Conservation (phyloP, 2,329 filamentous ascomycete species). For the Didymosphaeria variabile region DNA sequence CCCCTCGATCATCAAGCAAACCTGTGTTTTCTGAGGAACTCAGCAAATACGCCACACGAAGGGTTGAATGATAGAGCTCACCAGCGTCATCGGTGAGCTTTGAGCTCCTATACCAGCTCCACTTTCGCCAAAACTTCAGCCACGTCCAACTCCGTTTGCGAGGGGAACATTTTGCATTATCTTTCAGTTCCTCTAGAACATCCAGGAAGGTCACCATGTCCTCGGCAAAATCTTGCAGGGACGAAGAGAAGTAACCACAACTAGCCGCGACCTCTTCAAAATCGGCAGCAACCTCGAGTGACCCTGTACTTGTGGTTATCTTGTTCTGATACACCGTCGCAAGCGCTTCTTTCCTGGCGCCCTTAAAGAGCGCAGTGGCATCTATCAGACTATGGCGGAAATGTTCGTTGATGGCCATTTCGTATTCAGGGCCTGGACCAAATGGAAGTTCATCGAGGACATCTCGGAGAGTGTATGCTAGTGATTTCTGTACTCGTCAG, state of each 20-base stretch:
- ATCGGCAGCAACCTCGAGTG: conserved; percentile 83
- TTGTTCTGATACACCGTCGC: conserved; percentile 82
- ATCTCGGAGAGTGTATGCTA: conserved; percentile 90
- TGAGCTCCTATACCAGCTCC: conserved; percentile 21
- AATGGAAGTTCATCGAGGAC: conserved; percentile 90
- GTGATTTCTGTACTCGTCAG: conserved; percentile 69
- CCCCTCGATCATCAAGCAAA: conserved; percentile 35
- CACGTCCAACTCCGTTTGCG: conserved; percentile 80
- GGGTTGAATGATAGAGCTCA: conserved; percentile 13
- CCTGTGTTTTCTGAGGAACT: conserved; percentile 33
- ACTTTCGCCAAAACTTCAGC: conserved; percentile 77
- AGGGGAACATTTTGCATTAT: conserved; percentile 69
- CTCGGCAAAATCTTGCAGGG: conserved; percentile 87
- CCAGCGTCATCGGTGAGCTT: conserved; percentile 29
- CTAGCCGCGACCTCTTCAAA: conserved; percentile 98
- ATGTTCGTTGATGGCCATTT: conserved; percentile 79
- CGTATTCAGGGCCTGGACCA: conserved; percentile 70
- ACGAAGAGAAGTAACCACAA: conserved; percentile 96
- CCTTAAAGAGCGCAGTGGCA: conserved; percentile 81
- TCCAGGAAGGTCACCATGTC: conserved; percentile 86
- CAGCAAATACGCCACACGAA: conserved; percentile 10
- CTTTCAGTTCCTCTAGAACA: conserved; percentile 85
- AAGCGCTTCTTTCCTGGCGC: conserved; percentile 78
- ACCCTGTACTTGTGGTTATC: conserved; percentile 72
- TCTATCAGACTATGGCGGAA: conserved; percentile 82